Percentiles rank a stretch among this genome's conserved stretches.
These are phyloP conservation scores for Pyrenochaeta sp. DNA, from an alignment of 2,329 filamentous ascomycete species.

Conservation along the genomic window DNA sequence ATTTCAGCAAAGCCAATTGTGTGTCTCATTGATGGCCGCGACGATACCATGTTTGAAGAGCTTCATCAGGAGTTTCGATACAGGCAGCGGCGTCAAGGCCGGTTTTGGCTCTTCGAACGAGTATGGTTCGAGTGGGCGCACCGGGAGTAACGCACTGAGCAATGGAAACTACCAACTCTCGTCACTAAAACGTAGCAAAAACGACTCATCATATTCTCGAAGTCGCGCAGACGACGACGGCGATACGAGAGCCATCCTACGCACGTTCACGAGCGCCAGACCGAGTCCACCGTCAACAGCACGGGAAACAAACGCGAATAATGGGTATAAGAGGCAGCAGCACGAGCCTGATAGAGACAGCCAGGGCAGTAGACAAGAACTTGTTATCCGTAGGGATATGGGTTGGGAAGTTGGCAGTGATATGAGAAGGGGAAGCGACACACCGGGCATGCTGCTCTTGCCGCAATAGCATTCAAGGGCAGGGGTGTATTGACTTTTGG, in stretches of 20 bases:
- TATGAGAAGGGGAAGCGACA: background rate
- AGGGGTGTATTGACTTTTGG: background rate
- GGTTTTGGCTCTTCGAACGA: conserved; percentile 19
- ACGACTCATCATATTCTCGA: conserved; percentile 3
- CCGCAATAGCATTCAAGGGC: background rate
- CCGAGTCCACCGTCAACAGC: background rate
- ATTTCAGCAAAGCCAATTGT: conserved; percentile 32
- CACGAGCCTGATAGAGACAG: conserved; percentile 22
- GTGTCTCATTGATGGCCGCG: conserved; percentile 33
- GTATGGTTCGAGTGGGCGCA: conserved; percentile 5
- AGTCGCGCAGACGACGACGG: background rate
- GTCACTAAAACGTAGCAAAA: background rate
- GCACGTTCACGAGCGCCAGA: background rate
- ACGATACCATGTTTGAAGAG: conserved; percentile 39
- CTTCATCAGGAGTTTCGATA: conserved; percentile 37
- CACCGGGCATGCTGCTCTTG: background rate
- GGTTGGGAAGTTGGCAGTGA: conserved; percentile 22
- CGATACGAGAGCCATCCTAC: background rate
- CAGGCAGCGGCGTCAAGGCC: conserved; percentile 30
- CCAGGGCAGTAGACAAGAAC: conserved; percentile 31
- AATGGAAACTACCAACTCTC: background rate
- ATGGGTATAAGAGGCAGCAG: background rate
- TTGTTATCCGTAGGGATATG: conserved; percentile 33
- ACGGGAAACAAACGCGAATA: background rate
- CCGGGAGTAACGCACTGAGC: conserved; percentile 1